Evolutionary conservation across 495 filamentous ascomycete genomes (phyloP).

Genomic region (Mytilinidion resinicola): DNA sequence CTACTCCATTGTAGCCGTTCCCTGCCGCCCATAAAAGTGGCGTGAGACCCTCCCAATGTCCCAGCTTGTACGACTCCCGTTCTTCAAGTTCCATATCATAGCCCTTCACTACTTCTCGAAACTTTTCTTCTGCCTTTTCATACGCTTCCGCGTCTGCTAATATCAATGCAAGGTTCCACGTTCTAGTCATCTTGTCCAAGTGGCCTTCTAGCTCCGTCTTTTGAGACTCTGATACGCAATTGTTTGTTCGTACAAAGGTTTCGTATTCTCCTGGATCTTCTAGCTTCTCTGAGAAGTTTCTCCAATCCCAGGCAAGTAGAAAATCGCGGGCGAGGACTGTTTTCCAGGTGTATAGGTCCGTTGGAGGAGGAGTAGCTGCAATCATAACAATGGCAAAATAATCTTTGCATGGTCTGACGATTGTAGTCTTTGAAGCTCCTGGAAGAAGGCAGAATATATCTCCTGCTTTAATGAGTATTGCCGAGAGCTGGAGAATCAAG

Average conservation of each 20-base stretch:
- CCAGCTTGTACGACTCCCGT: background rate
- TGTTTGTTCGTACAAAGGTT: background rate
- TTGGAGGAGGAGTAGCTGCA: slow-evolving; percentile 17
- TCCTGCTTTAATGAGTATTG: slow-evolving; percentile 21
- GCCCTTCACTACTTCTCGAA: background rate
- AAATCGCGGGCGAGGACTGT: slow-evolving; percentile 19
- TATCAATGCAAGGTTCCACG: background rate
- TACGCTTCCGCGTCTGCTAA: background rate
- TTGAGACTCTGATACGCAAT: background rate
- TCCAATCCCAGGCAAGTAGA: slow-evolving; percentile 26
- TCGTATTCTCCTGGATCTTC: background rate
- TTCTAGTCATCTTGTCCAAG: background rate
- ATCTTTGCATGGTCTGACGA: slow-evolving; percentile 24
- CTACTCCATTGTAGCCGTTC: too few relatives aligned
- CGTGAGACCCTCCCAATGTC: too few relatives aligned
- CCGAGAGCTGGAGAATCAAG: slow-evolving; percentile 29
- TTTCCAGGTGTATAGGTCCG: slow-evolving; percentile 1
- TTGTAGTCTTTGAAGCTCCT: slow-evolving; percentile 27
- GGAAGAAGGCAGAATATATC: slow-evolving; percentile 33
- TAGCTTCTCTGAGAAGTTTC: background rate
- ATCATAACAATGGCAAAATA: slow-evolving; percentile 28
- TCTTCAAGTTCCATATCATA: background rate
- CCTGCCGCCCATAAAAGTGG: too few relatives aligned
- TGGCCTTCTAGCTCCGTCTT: background rate
- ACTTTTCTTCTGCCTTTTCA: background rate